Percentiles rank a stretch among this genome's conserved stretches.
phyloP scores from a whole-genome alignment of 176 grass and related monocot species.

The Hsuehochloa calcarea region DNA sequence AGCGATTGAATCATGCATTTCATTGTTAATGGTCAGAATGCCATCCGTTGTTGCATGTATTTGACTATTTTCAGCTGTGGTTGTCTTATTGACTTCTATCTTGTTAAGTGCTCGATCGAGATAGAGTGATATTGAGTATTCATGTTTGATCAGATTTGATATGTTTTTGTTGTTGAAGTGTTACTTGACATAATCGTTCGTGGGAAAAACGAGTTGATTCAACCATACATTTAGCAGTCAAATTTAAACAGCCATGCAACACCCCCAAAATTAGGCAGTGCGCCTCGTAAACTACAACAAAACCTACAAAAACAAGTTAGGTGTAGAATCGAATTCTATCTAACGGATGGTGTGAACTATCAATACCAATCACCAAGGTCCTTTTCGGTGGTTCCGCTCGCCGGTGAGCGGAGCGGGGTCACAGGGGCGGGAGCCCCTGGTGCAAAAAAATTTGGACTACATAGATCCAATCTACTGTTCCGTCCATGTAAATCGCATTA shows the following conservation, averaged over 20 bases:
- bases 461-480: no score
- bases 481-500: no score
- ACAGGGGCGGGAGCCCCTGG: no score
- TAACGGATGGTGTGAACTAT: no score
- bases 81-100: not conserved
- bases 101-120: not conserved
- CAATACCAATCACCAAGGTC: no score
- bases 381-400: no score
- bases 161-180: not conserved
- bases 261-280: slow-evolving; percentile 33
- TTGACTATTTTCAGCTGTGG: not conserved
- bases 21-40: not conserved
- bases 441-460: no score
- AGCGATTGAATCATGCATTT: not conserved
- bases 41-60: not conserved
- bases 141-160: not conserved
- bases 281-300: not conserved
- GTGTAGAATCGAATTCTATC: no score
- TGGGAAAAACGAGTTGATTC: not conserved
- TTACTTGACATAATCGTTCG: not conserved
- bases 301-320: no score
- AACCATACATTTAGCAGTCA: not conserved
- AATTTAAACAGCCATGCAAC: not conserved
- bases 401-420: no score
- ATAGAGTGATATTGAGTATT: not conserved